Percentiles rank a stretch among this genome's conserved stretches.
These are phyloP conservation scores for Oryza glaberrima DNA, from an alignment of 176 grass and related monocot species.

Conservation along the genomic window DNA sequence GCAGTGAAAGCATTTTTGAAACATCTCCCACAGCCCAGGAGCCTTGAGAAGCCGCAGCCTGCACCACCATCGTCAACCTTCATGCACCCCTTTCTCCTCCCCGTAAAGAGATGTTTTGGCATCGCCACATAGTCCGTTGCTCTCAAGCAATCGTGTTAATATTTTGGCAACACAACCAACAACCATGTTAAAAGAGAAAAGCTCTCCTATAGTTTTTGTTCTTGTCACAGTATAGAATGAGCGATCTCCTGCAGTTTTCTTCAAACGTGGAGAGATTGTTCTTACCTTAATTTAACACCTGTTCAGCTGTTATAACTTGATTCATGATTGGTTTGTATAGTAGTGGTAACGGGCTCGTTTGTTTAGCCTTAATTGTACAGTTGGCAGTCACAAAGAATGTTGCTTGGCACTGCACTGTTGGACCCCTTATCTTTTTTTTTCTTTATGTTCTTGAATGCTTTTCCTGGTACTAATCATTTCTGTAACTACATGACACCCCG, in stretches of 20 bases:
- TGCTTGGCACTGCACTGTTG: background rate
- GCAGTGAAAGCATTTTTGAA: constrained; percentile 70
- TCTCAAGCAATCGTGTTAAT: background rate
- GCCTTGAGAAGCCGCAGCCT: background rate
- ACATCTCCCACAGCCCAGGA: constrained; percentile 46
- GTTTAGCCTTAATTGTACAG: background rate
- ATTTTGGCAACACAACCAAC: background rate
- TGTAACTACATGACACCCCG: background rate
- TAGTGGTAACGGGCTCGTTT: background rate
- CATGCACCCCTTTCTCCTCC: constrained; percentile 38
- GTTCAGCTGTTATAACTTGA: background rate
- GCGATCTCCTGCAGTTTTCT: background rate
- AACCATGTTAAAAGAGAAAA: background rate
- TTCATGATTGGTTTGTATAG: background rate
- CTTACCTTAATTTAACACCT: background rate
- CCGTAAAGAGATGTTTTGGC: constrained; percentile 57
- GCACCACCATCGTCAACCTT: constrained; percentile 4
- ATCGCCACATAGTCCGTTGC: constrained; percentile 16
- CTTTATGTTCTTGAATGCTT: background rate
- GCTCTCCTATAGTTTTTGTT: background rate
- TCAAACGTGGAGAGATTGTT: background rate
- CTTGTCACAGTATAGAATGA: background rate
- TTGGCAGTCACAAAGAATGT: background rate
- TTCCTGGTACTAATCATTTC: background rate
- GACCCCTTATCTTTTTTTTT: background rate